phyloP scores from a whole-genome alignment of 2,329 filamentous ascomycete genomes.

The Colletotrichum acutatum region DNA sequence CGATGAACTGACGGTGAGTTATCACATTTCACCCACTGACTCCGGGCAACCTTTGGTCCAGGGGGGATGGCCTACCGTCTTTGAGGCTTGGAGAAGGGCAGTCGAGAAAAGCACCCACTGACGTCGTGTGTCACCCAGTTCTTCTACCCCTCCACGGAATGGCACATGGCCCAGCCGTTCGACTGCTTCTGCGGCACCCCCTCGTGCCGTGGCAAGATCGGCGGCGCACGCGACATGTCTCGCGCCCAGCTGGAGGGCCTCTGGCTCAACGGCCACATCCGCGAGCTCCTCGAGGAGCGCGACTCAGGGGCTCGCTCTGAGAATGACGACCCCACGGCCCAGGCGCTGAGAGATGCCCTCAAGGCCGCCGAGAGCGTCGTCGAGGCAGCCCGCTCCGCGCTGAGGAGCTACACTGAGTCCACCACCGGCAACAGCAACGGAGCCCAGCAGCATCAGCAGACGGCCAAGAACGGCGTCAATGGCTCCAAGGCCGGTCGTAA shows the following conservation, averaged over 20 bases:
- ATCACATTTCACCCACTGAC: background rate
- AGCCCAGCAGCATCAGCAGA: background rate
- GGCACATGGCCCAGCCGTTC: constrained; percentile 79
- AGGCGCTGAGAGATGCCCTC: constrained; percentile 55
- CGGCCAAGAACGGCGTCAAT: constrained; percentile 20
- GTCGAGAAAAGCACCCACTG: background rate
- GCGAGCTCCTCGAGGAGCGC: constrained; percentile 61
- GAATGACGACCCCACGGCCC: constrained; percentile 51
- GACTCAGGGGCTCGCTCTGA: constrained; percentile 33
- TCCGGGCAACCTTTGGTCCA: background rate
- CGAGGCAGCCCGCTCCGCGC: constrained; percentile 55
- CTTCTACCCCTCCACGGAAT: constrained; percentile 82
- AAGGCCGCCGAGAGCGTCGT: constrained; percentile 59
- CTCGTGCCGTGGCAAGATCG: constrained; percentile 70
- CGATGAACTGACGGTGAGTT: constrained; percentile 66
- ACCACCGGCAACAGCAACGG: constrained; percentile 37
- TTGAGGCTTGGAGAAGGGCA: background rate
- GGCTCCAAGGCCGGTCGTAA: constrained; percentile 30
- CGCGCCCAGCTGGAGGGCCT: constrained; percentile 63
- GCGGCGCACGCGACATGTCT: constrained; percentile 71
- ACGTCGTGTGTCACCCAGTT: constrained; percentile 55
- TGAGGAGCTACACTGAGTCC: constrained; percentile 50
- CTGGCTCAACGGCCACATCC: constrained; percentile 73
- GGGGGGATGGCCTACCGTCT: too few species aligned
- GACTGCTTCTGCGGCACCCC: constrained; percentile 69